These are phyloP conservation scores for Exophiala oligosperma DNA, from an alignment of 2,329 filamentous ascomycete genomes.

Conservation along the genomic window DNA sequence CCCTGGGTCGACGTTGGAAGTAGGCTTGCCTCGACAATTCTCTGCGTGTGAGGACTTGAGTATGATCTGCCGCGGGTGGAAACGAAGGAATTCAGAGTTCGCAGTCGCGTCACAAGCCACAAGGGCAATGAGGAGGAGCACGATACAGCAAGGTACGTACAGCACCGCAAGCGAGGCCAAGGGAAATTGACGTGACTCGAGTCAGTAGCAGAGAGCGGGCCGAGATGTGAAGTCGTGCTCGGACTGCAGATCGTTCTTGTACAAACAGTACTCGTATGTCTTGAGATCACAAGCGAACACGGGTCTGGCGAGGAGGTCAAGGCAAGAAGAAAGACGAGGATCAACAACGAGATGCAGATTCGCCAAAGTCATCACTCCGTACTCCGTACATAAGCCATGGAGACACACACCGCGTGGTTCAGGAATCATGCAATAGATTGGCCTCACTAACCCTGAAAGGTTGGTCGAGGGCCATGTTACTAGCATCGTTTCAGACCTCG, in stretches of 20 bases:
- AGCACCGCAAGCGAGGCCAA: neutral
- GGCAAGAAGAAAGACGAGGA: neutral
- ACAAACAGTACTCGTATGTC: neutral
- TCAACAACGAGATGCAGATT: neutral
- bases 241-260: neutral
- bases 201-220: neutral
- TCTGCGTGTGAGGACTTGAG: too few species aligned
- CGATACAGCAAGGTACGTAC: neutral
- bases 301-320: neutral
- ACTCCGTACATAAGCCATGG: too few species aligned
- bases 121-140: neutral
- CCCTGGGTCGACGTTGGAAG: too few species aligned
- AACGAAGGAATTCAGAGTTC: neutral
- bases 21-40: too few species aligned
- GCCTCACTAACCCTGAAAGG: neutral
- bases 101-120: neutral
- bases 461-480: neutral
- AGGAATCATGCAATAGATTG: neutral
- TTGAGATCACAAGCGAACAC: neutral
- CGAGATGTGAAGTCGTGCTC: neutral
- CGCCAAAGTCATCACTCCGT: neutral
- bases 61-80: too few species aligned
- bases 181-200: neutral
- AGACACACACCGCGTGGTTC: neutral
- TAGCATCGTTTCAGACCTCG: constrained; percentile 3